Evolutionary conservation across 2,329 filamentous ascomycete species (phyloP), one percentile per base, ranked within the genome.

Genomic region (Simplicillium sp.): DNA sequence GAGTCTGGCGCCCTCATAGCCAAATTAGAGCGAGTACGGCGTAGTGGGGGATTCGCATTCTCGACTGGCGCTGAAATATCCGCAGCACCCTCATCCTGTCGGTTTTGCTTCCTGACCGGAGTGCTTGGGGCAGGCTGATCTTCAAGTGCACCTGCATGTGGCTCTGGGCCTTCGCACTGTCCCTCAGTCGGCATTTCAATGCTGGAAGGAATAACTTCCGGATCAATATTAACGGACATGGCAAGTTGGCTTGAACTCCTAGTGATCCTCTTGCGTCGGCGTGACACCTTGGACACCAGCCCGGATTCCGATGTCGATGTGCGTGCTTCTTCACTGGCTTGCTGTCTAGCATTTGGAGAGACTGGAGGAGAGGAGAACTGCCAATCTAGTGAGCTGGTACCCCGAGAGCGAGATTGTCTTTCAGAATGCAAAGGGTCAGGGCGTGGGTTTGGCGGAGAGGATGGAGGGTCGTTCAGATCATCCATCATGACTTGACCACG

Each of bases 351-450:
- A 25, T 56, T 53, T 3, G 75, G 75, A 3, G 75, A 76, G 11
- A 67, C 71, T 1, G 69, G 69, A 9, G 75, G 75, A 2, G 75
- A 78, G 1, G 74, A 77, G n/a, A 77, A 70, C 9, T 71, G 64
- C 69, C 73, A 78, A 8, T 64, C 58, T 32, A 64, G 39, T 1
- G 54, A 52, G 42, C 42, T 55, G 16, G 45, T 54, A 8, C 46
- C 51, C 39, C 53, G 66, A 15, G 71, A 71, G 29, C 68, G 64
- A 29, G 71, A 67, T 41, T 66, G 63, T 43, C 77, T 73, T 47
- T 76, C 71, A 2, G 67, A 65, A 6, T 71, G 52, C 5, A 77
- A 59, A 11, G 71, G 68, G 41, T 72, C 75, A 8, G 68, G 65
- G 38, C 73, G 67, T 0, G 70, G 67, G 42, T 75, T 66, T 1